Conservation (phyloP, 768 basidiomycete genomes). For the Termitomyces sp. region DNA sequence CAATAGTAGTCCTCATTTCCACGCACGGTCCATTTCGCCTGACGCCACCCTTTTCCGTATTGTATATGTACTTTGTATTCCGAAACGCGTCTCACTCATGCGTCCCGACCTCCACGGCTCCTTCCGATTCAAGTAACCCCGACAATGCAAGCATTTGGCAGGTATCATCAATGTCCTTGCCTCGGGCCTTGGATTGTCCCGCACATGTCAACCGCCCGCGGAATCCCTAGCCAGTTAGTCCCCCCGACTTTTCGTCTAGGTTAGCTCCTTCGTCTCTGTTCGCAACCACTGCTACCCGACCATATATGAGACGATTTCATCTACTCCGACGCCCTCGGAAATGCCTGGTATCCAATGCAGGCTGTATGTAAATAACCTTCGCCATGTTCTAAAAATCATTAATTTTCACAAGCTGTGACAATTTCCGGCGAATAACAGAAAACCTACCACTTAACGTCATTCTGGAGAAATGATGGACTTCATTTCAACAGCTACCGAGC, state of each 20-base stretch:
- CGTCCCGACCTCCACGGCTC: slow-evolving; percentile 12
- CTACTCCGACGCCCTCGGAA: not conserved
- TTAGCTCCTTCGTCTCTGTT: not conserved
- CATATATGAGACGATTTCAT: not conserved
- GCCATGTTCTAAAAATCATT: not conserved
- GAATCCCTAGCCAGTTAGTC: not conserved
- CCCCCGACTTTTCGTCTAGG: not conserved
- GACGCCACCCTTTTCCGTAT: slow-evolving; percentile 6
- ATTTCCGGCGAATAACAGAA: not conserved
- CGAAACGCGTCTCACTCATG: slow-evolving; percentile 16
- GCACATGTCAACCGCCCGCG: not conserved
- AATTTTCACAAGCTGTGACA: not conserved
- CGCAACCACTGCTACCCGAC: not conserved
- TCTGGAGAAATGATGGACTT: not conserved
- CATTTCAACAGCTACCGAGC: not conserved
- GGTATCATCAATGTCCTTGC: slow-evolving; percentile 7
- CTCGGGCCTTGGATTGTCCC: slow-evolving; percentile 7
- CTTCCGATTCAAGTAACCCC: slow-evolving; percentile 10
- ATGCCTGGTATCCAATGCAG: not conserved
- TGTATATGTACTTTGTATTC: slow-evolving; percentile 12
- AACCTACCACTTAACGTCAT: not conserved
- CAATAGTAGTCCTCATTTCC: slow-evolving; percentile 1
- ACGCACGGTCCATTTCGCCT: slow-evolving; percentile 16
- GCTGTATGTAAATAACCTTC: not conserved
- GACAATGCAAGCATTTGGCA: slow-evolving; percentile 11